Percentiles rank a stretch among this genome's conserved stretches.
Evolutionary conservation across 2,329 filamentous ascomycete genomes (phyloP).

Genomic region (Ophiosphaerella narmari): DNA sequence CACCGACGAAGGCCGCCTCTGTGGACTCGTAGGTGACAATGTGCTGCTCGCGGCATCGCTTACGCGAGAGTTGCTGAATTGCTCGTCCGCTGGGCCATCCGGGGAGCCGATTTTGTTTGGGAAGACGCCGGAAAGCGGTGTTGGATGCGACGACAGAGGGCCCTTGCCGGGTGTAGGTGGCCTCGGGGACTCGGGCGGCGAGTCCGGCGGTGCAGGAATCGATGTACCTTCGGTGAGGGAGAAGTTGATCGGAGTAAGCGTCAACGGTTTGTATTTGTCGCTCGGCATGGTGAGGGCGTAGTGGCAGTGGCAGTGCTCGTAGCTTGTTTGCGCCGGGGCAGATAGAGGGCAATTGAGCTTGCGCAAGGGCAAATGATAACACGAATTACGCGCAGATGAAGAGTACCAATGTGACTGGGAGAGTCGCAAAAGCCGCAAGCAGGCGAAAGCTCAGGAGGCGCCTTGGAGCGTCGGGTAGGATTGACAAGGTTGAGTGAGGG

Average conservation of each 20-base stretch:
- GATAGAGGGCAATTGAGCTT: constrained; percentile 11
- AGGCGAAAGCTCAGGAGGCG: constrained; percentile 38
- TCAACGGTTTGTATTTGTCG: constrained; percentile 43
- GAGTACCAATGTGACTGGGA: constrained; percentile 12
- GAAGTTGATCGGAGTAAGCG: constrained; percentile 47
- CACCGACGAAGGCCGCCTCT: constrained; percentile 45
- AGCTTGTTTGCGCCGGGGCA: constrained; percentile 6
- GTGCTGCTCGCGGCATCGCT: constrained; percentile 36
- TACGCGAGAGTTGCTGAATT: constrained; percentile 27
- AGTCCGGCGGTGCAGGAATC: constrained; percentile 48
- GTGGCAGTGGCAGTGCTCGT: neutral
- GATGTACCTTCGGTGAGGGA: constrained; percentile 49
- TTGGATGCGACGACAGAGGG: constrained; percentile 49
- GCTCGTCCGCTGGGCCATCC: constrained; percentile 15
- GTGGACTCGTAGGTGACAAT: constrained; percentile 39
- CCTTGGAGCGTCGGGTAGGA: constrained; percentile 21
- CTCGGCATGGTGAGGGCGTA: constrained; percentile 28
- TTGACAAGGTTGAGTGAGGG: constrained; percentile 24
- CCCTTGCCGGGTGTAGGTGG: constrained; percentile 46
- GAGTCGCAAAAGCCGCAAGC: constrained; percentile 21
- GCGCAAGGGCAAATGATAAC: constrained; percentile 20
- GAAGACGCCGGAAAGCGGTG: constrained; percentile 38
- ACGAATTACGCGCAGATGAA: constrained; percentile 11
- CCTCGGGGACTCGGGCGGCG: constrained; percentile 45
- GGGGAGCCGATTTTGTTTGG: constrained; percentile 26